Percentiles rank a stretch among this genome's conserved stretches.
Evolutionary conservation across 306 rosid species (phyloP).

Genomic region (Senna tora): DNA sequence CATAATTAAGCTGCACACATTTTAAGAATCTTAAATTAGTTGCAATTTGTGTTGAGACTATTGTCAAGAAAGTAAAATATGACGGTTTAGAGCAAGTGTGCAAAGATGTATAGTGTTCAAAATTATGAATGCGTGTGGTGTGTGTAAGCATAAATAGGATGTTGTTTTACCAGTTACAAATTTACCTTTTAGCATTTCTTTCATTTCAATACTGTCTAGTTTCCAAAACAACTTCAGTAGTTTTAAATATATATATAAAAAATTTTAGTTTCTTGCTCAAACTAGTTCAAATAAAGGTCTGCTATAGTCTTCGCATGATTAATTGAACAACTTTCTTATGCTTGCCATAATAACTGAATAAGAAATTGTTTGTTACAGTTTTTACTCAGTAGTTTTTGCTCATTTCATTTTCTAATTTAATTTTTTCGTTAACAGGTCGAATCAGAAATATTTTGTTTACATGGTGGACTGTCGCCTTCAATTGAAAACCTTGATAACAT

Average conservation of each 20-base stretch:
- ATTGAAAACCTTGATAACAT: slow-evolving; percentile 80
- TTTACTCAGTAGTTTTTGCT: neutral
- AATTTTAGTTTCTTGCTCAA: slow-evolving; percentile 1
- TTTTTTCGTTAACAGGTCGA: slow-evolving; percentile 57
- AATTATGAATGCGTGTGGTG: neutral
- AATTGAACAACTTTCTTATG: slow-evolving; percentile 1
- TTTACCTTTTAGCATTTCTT: neutral
- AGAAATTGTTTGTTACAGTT: neutral
- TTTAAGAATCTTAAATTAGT: neutral
- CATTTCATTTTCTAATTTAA: slow-evolving; percentile 14
- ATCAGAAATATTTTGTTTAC: slow-evolving; percentile 85
- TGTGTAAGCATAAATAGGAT: neutral
- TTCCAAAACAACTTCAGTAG: neutral
- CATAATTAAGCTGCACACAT: neutral
- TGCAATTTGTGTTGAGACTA: neutral
- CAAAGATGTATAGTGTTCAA: neutral
- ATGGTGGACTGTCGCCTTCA: slow-evolving; percentile 86
- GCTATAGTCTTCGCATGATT: too few species aligned
- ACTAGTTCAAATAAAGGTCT: neutral
- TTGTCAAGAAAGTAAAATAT: neutral
- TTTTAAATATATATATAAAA: too few species aligned
- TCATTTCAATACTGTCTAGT: neutral
- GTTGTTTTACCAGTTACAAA: neutral
- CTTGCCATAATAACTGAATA: slow-evolving; percentile 2
- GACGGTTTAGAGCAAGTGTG: neutral